Evolutionary conservation across 1,284 basidiomycete genomes (phyloP).

Genomic region (Takashimella koratensis): DNA sequence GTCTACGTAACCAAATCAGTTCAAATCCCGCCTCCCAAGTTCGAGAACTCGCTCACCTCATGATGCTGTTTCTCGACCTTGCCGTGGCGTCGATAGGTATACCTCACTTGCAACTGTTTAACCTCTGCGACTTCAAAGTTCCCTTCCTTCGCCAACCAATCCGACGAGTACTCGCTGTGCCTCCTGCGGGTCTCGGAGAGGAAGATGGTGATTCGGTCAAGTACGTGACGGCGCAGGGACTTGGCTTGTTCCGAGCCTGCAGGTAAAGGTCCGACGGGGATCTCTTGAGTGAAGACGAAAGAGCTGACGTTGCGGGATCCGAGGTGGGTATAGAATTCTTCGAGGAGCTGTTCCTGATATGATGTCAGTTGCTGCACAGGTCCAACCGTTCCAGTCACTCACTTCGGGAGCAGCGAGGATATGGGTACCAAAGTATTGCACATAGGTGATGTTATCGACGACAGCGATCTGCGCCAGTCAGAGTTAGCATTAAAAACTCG

Average conservation of each 20-base stretch:
- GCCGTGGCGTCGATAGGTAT: slow-evolving; percentile 36
- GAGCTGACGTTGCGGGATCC: slow-evolving; percentile 65
- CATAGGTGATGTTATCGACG: slow-evolving; percentile 72
- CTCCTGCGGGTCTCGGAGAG: slow-evolving; percentile 80
- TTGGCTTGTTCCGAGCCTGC: slow-evolving; percentile 29
- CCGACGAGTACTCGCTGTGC: slow-evolving; percentile 63
- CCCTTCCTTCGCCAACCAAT: slow-evolving; percentile 66
- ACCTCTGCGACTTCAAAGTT: slow-evolving; percentile 65
- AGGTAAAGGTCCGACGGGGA: slow-evolving; percentile 28
- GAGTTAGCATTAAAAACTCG: too few species aligned
- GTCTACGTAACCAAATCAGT: slow-evolving; percentile 45
- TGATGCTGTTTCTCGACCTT: slow-evolving; percentile 30
- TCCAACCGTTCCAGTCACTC: too few species aligned
- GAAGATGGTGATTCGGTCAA: slow-evolving; percentile 89
- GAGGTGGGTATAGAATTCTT: slow-evolving; percentile 48
- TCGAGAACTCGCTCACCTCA: slow-evolving; percentile 21
- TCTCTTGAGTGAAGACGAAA: slow-evolving; percentile 72
- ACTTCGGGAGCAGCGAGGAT: slow-evolving; percentile 88
- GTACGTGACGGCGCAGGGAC: slow-evolving; percentile 54
- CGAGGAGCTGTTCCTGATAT: slow-evolving; percentile 43
- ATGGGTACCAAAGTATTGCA: slow-evolving; percentile 70
- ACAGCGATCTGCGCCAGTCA: slow-evolving; percentile 59
- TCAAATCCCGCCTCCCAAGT: too few species aligned
- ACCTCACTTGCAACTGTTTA: slow-evolving; percentile 31
- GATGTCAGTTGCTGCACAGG: too few species aligned